A percentile compares a stretch with the other conserved stretches of the same genome.
Conservation (phyloP, 2,329 filamentous ascomycete species). For the Diaporthe ampelina region DNA sequence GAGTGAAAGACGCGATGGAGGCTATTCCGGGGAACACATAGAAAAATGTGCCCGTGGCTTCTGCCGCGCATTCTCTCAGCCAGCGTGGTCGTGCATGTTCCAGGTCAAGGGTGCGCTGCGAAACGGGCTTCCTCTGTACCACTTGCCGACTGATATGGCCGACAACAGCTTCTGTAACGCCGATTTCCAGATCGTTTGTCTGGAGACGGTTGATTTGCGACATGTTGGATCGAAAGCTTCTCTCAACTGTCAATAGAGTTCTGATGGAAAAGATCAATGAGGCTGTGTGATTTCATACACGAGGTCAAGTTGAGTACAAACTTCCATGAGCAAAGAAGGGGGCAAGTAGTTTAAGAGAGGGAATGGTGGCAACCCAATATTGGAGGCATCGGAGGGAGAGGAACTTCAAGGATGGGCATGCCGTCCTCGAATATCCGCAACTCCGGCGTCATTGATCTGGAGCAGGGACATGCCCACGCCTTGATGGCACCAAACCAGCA, state of each 20-base stretch:
- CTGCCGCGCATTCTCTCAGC: slow-evolving; percentile 68
- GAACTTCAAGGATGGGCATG: neutral
- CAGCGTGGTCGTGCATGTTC: slow-evolving; percentile 66
- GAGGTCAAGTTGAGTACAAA: neutral
- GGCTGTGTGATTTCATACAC: neutral
- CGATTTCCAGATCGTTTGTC: slow-evolving; percentile 58
- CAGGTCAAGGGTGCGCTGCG: slow-evolving; percentile 67
- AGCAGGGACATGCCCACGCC: neutral
- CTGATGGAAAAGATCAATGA: neutral
- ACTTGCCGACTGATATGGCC: slow-evolving; percentile 64
- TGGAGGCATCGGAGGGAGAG: neutral
- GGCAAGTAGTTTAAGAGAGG: too few relatives aligned
- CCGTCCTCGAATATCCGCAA: slow-evolving; percentile 17
- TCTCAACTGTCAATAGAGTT: neutral
- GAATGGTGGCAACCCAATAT: neutral
- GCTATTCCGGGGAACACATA: slow-evolving; percentile 68
- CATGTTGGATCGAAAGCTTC: neutral
- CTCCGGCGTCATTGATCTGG: slow-evolving; percentile 29
- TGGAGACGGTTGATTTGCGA: slow-evolving; percentile 36
- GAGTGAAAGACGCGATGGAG: slow-evolving; percentile 64
- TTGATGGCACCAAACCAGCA: neutral
- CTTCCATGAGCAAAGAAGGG: neutral
- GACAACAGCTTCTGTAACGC: slow-evolving; percentile 66
- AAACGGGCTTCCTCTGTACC: slow-evolving; percentile 63
- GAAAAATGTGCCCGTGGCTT: slow-evolving; percentile 70